Percentiles rank a stretch among this genome's conserved stretches.
phyloP scores from a whole-genome alignment of 495 filamentous ascomycete genomes.

The Penicillium herquei region DNA sequence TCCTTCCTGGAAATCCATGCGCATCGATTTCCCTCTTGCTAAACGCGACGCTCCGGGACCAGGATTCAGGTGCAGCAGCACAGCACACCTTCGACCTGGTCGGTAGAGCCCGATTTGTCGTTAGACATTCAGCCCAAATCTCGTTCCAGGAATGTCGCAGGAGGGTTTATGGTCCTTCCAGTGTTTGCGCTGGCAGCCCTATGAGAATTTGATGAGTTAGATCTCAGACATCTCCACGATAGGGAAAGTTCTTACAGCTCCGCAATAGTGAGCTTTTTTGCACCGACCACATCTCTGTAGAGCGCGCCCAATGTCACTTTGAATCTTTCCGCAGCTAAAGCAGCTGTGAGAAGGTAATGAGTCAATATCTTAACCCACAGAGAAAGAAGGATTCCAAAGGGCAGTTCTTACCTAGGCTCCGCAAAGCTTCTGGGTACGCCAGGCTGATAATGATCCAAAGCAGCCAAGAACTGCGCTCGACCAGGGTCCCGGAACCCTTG shows the following conservation, averaged over 20 bases:
- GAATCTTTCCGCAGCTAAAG: conserved; percentile 6
- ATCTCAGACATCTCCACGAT: not conserved
- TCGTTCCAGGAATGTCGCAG: not conserved
- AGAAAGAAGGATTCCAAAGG: not conserved
- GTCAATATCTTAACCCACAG: too few species aligned
- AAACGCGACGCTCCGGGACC: too few species aligned
- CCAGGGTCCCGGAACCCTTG: conserved; percentile 6
- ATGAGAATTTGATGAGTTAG: not conserved
- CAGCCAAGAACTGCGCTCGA: conserved; percentile 7
- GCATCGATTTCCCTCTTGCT: too few species aligned
- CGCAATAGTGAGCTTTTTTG: conserved; percentile 4
- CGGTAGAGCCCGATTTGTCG: not conserved
- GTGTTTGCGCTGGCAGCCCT: not conserved
- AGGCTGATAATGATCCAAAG: conserved; percentile 3
- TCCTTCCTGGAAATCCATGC: too few species aligned
- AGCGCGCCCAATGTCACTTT: not conserved
- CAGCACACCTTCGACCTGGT: too few species aligned
- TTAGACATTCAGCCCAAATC: not conserved
- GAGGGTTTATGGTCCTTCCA: not conserved
- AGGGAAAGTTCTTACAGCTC: not conserved
- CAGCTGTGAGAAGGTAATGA: not conserved
- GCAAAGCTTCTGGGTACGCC: conserved; percentile 4
- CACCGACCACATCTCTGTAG: conserved; percentile 1
- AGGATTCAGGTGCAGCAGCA: too few species aligned
- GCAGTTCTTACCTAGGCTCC: not conserved